Evolutionary conservation across 1,284 basidiomycete species (phyloP), one percentile per base, ranked within the genome.

Genomic region (Malassezia arunalokei): DNA sequence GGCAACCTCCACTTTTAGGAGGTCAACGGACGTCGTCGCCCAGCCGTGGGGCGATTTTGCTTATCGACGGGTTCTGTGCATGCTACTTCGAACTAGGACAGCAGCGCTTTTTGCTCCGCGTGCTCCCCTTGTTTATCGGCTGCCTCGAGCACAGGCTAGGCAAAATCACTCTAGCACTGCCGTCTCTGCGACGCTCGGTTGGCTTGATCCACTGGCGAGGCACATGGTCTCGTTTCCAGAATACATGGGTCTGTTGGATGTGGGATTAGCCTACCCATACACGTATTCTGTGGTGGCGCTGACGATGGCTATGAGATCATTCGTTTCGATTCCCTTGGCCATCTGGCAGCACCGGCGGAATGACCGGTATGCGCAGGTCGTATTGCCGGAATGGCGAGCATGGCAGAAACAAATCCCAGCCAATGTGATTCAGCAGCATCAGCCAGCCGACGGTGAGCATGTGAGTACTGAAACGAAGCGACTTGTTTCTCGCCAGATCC

Each of bases 261-360:
- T 54, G 15, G 60, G 59, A 12, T 11, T 51, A 11, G 58, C 63
- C 0, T 52, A 66, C 33, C 48, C 63, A 1, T 66, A 67, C 37
- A 63, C 86, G 0, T 78, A 81, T 1, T 83, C 85, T 3, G 86
- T 91, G 57, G 82, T 90, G 40, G 68, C 86, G 3, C 76, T 82
- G 51, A 86, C 87, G 1, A 72, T 87, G 41, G 64, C 79, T 11
- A 77, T 83, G 31, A 81, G 88, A 60, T 75, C 83, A 7, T 75
- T 77, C 0, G 69, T 82, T 43, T 82, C 86, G 1, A 77, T 88
- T 5, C 88, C 87, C 15, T 77, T 86, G 56, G 81, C 83, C 56
- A 68, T 87, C 73, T 90, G 87, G 87, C 86, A 88, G 61, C 61
- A 81, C 63, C 77, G 76, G 60, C 79, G 84, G 50, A 79, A 82